Evolutionary conservation across 371 early-diverging fungal species (phyloP).

Genomic region (Mucor piriformis): DNA sequence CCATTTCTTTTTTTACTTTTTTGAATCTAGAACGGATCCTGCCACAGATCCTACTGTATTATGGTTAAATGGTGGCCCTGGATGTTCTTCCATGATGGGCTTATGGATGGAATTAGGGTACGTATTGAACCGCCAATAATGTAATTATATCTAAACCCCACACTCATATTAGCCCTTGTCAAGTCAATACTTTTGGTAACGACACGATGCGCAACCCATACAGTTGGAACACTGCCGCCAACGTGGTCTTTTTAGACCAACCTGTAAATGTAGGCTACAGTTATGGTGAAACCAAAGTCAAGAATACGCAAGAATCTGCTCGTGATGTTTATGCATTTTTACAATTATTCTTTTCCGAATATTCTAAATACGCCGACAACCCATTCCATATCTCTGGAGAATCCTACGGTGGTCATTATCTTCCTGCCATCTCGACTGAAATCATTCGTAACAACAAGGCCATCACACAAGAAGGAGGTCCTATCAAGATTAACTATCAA

Average conservation of each 20-base stretch:
- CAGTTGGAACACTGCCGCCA: slow-evolving; percentile 84
- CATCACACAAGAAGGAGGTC: background rate
- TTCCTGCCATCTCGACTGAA: slow-evolving; percentile 75
- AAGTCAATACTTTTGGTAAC: slow-evolving; percentile 60
- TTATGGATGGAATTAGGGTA: slow-evolving; percentile 80
- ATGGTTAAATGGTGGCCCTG: slow-evolving; percentile 90
- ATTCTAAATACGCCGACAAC: slow-evolving; percentile 39
- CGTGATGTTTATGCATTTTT: slow-evolving; percentile 66
- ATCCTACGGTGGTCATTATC: slow-evolving; percentile 73
- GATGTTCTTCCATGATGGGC: slow-evolving; percentile 80
- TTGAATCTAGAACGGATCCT: slow-evolving; percentile 80
- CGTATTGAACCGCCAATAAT: background rate
- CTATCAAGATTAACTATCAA: slow-evolving; percentile 50
- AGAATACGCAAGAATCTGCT: slow-evolving; percentile 56
- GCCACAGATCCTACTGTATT: slow-evolving; percentile 76
- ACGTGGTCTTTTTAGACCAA: slow-evolving; percentile 86
- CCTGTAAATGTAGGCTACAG: slow-evolving; percentile 81
- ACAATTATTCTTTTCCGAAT: slow-evolving; percentile 71
- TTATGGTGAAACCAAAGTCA: slow-evolving; percentile 65
- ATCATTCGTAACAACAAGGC: slow-evolving; percentile 48
- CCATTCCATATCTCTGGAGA: slow-evolving; percentile 65
- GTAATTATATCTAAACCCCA: background rate
- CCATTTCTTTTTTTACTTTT: slow-evolving; percentile 87
- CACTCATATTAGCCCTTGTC: slow-evolving; percentile 55
- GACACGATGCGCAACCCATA: slow-evolving; percentile 60